These are phyloP conservation scores for Alternaria gaisen DNA, from an alignment of 2,329 filamentous ascomycete species.

Conservation along the genomic window DNA sequence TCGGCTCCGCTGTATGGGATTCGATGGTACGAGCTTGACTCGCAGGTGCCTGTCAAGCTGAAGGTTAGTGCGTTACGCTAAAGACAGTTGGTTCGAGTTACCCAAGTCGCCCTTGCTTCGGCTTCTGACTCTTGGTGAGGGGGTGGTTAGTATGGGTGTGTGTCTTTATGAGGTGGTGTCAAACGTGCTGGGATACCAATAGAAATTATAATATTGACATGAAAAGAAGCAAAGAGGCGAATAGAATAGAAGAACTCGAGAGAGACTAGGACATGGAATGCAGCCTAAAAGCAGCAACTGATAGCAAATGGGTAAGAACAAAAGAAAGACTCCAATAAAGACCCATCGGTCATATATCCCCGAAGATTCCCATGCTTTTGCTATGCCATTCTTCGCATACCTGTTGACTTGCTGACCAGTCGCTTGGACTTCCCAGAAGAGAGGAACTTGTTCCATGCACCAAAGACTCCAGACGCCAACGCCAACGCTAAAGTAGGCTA, in stretches of 20 bases:
- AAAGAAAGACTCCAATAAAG: background rate
- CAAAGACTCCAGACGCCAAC: constrained; percentile 15
- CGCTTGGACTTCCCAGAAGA: constrained; percentile 5
- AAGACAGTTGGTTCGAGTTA: background rate
- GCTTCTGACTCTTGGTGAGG: background rate
- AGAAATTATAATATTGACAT: constrained; percentile 3
- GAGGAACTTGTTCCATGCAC: constrained; percentile 2
- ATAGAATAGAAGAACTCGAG: background rate
- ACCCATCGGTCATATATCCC: background rate
- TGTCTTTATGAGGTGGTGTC: background rate
- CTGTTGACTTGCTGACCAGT: background rate
- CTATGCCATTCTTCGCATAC: background rate
- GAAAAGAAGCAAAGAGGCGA: background rate
- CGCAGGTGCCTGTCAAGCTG: constrained; percentile 2
- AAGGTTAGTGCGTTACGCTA: background rate
- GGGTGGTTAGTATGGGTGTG: background rate
- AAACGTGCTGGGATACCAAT: background rate
- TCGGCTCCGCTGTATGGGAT: constrained; percentile 15
- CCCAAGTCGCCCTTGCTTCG: background rate
- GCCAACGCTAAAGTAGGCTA: constrained; percentile 28
- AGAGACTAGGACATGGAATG: background rate
- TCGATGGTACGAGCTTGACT: background rate
- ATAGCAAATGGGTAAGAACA: background rate
- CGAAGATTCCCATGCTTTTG: background rate
- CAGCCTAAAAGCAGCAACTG: constrained; percentile 3